Base-by-base conservation (phyloP, 1,284 basidiomycete genomes). In the Anthracocystis setariae region DNA sequence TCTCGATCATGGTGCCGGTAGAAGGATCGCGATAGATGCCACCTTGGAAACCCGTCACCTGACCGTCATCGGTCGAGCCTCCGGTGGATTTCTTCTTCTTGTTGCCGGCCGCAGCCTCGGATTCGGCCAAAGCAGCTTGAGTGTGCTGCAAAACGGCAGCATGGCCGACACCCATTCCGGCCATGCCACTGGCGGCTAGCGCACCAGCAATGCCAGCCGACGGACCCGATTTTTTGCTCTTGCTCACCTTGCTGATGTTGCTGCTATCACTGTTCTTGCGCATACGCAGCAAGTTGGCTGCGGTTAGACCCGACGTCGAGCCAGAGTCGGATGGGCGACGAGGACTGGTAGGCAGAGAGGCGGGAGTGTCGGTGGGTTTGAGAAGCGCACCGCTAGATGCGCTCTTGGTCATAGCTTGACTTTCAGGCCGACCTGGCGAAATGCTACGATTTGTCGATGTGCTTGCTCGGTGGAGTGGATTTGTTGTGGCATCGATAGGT, bases 171-270 rank as follows among this genome's bases (percentile, higher is more conserved):
- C 74, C 78, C 69, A 78, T 70, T 13, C 78, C 74, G 2, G 74
- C 69, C 27, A 77, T 51, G 12, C 76, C 76, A 46, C 76, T 77
- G 10, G 73, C 69, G 1, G 78, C 78, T 23, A 79, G 37, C 3
- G 78, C 78, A n/a, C 77, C 68, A 5, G 76, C 78, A 29, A 79
- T 79, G 23, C 78, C 76, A 10, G 46, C 59, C 1, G 55, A 51
- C 4, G 74, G 54, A 1, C 52, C 72, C 1, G 5, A 42, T 27
- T 67, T 72, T 39, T 58, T 61, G 13, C 18, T 13, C 43, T 68
- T 67, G 46, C 42, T 46, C 17, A 52, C 23, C 32, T 61, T 74
- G 51, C 50, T 63, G 25, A 50, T 38, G 48, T 46, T 56, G 51
- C 62, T 58, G 47, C 61, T 58, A 37, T 74, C 64, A 51, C 70